Percentiles rank a stretch among this genome's conserved stretches.
Conservation (phyloP, 108 stramenopile genomes). For the Fragilaria radians region DNA sequence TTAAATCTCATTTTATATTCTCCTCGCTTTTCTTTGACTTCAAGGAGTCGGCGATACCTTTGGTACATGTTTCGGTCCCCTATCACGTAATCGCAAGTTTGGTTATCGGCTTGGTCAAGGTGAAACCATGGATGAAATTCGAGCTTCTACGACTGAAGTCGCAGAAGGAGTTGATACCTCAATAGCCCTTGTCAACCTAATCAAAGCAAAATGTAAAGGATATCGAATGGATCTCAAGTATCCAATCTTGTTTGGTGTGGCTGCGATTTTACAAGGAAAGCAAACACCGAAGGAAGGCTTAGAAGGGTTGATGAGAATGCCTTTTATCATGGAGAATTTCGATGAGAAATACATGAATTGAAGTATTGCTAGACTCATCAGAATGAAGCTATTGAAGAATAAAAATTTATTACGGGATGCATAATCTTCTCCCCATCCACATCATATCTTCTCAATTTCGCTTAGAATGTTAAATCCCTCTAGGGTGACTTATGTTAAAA, state of each 20-base stretch:
- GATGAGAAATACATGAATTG: constrained; percentile 48
- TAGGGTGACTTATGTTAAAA: too few relatives aligned
- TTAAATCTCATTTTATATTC: background rate
- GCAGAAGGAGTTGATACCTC: constrained; percentile 95
- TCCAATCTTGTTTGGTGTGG: constrained; percentile 94
- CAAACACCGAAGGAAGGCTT: constrained; percentile 84
- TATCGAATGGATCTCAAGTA: constrained; percentile 93
- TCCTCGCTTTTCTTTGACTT: background rate
- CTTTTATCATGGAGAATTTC: constrained; percentile 87
- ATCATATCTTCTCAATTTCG: too few relatives aligned
- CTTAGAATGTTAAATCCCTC: too few relatives aligned
- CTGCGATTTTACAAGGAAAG: constrained; percentile 85
- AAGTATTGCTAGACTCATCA: too few relatives aligned
- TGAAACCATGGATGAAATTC: constrained; percentile 87
- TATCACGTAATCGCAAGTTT: constrained; percentile 90
- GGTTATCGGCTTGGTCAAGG: constrained; percentile 92
- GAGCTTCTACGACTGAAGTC: constrained; percentile 82
- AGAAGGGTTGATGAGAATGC: constrained; percentile 90
- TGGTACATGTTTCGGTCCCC: constrained; percentile 95
- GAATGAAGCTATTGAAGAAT: too few relatives aligned
- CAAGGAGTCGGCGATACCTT: constrained; percentile 96
- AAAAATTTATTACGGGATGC: too few relatives aligned
- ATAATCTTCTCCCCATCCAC: too few relatives aligned
- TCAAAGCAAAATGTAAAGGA: constrained; percentile 80
- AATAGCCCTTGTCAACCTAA: constrained; percentile 85